Percentiles rank a stretch among this genome's conserved stretches.
These are phyloP conservation scores for Scortechinia acanthostroma DNA, from an alignment of 2,329 filamentous ascomycete genomes.

Conservation along the genomic window DNA sequence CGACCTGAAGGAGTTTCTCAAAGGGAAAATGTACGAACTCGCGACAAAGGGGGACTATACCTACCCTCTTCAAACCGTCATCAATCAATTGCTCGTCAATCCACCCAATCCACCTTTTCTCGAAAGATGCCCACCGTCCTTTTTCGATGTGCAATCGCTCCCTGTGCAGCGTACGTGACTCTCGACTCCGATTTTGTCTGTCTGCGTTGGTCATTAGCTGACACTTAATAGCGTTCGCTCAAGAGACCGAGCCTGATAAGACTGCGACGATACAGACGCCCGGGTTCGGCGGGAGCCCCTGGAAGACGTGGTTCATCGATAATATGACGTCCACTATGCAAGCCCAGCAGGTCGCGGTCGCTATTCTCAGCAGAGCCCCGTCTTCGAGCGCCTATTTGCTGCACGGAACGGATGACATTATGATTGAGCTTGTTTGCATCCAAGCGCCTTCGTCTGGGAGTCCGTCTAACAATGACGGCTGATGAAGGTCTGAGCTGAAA, in stretches of 20 bases:
- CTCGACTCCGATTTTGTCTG: neutral
- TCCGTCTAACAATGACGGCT: neutral
- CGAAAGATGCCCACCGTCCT: slow-evolving; percentile 15
- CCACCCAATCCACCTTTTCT: slow-evolving; percentile 9
- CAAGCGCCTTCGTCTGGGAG: slow-evolving; percentile 18
- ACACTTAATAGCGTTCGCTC: slow-evolving; percentile 20
- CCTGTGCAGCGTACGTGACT: slow-evolving; percentile 18
- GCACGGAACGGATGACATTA: slow-evolving; percentile 18
- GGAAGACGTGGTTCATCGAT: slow-evolving; percentile 24
- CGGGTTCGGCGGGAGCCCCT: slow-evolving; percentile 16
- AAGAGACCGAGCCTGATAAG: slow-evolving; percentile 14
- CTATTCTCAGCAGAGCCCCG: slow-evolving; percentile 21
- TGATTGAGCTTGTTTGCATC: slow-evolving; percentile 22
- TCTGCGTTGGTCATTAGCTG: neutral
- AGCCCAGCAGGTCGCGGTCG: slow-evolving; percentile 23
- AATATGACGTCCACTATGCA: slow-evolving; percentile 18
- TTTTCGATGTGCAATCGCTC: slow-evolving; percentile 20
- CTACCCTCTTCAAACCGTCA: neutral
- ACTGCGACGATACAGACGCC: slow-evolving; percentile 16
- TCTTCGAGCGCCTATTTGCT: slow-evolving; percentile 9
- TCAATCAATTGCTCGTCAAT: neutral
- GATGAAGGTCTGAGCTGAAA: too few species aligned
- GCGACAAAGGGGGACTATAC: neutral
- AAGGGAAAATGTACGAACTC: slow-evolving; percentile 9
- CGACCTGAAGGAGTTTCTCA: slow-evolving; percentile 17